Percentiles rank a stretch among this genome's conserved stretches.
Evolutionary conservation across 805 yeast species (phyloP).

Genomic region (Cyberlindnera euphorbiiphila): DNA sequence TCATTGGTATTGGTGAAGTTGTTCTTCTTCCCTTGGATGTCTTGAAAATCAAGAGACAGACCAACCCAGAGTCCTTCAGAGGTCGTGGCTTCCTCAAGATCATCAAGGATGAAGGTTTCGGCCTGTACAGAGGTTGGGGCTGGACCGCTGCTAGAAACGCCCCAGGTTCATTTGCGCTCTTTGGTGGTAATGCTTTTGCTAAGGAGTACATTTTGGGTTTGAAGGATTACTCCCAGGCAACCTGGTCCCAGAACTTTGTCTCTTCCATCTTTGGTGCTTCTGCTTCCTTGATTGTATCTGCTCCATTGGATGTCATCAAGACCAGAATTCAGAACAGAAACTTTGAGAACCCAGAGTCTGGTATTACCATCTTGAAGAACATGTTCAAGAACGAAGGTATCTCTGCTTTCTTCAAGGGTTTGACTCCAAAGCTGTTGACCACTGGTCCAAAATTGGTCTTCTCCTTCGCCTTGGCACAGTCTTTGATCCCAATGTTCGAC

Average conservation of each 20-base stretch:
- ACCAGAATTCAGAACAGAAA: constrained; percentile 96
- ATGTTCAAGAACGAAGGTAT: constrained; percentile 91
- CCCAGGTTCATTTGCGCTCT: constrained; percentile 96
- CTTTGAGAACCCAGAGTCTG: constrained; percentile 94
- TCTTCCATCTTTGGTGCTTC: constrained; percentile 96
- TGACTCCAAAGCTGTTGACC: constrained; percentile 92
- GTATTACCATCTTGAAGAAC: constrained; percentile 87
- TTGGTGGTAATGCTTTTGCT: constrained; percentile 98
- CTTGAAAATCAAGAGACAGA: constrained; percentile 96
- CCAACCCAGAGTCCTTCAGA: constrained; percentile 98
- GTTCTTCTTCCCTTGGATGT: constrained; percentile 94
- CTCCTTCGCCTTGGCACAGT: constrained; percentile 96
- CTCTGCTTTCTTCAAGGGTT: constrained; percentile 90
- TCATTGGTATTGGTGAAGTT: constrained; percentile 97
- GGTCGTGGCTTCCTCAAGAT: constrained; percentile 95
- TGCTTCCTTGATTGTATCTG: constrained; percentile 92
- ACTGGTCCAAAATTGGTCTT: constrained; percentile 98
- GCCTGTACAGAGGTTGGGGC: constrained; percentile 97
- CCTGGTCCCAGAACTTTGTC: constrained; percentile 92
- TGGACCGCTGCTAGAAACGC: constrained; percentile 99
- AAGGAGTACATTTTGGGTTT: constrained; percentile 91
- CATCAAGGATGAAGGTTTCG: constrained; percentile 85
- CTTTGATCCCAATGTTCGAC: constrained; percentile 95
- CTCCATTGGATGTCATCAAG: constrained; percentile 97
- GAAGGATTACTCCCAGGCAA: constrained; percentile 82